Percentiles rank a stretch among this genome's conserved stretches.
These are phyloP conservation scores for Trichosporon faecale DNA, from an alignment of 1,284 basidiomycete species.

Conservation along the genomic window DNA sequence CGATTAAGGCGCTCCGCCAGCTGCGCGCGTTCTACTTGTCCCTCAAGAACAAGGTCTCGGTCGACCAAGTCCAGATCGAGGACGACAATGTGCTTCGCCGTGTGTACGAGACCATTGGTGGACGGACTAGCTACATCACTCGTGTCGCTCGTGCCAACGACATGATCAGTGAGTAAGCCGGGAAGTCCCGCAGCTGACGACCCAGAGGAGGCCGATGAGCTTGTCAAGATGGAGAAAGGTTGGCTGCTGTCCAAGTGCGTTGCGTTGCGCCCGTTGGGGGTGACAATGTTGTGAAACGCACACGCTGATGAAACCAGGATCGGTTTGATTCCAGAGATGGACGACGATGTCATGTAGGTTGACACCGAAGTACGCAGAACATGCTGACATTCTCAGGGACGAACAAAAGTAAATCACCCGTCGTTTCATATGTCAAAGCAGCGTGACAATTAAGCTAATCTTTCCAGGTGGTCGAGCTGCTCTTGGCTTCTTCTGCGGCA, in stretches of 20 bases:
- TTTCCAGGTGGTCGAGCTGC: constrained; percentile 55
- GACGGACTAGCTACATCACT: constrained; percentile 70
- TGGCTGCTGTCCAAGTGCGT: constrained; percentile 63
- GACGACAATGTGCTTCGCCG: constrained; percentile 55
- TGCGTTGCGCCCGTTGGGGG: too few species aligned
- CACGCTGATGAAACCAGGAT: constrained; percentile 45
- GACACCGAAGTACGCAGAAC: constrained; percentile 2
- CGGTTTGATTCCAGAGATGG: constrained; percentile 67
- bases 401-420: constrained; percentile 69
- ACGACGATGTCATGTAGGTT: constrained; percentile 73
- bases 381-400: constrained; percentile 35
- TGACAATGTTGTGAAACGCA: neutral
- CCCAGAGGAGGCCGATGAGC: constrained; percentile 59
- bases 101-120: constrained; percentile 66
- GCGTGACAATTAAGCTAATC: neutral
- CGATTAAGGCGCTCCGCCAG: constrained; percentile 60
- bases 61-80: constrained; percentile 35
- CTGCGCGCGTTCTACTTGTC: constrained; percentile 54
- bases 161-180: constrained; percentile 54
- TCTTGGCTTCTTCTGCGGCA: constrained; percentile 70
- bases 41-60: constrained; percentile 3
- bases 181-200: constrained; percentile 4
- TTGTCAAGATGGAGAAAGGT: constrained; percentile 68
- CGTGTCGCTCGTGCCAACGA: constrained; percentile 62
- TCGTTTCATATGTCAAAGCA: neutral